Evolutionary conservation across 2,329 filamentous ascomycete genomes (phyloP).

Genomic region (Apiospora marii): DNA sequence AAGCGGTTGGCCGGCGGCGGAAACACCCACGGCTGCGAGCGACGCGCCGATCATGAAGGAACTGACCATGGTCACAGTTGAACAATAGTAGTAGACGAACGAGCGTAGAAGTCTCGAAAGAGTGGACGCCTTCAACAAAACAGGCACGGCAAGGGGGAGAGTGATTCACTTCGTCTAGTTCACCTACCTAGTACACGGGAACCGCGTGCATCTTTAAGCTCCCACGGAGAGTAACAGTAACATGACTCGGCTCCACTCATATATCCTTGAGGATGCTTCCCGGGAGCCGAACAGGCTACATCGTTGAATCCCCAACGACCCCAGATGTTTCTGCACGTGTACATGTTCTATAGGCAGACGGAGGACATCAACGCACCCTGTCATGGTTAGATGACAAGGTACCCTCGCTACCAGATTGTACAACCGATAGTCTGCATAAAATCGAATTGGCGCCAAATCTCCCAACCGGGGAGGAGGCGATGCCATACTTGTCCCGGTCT

Average conservation of each 20-base stretch:
- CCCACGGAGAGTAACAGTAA: not conserved
- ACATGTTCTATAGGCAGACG: not conserved
- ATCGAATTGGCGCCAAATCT: constrained; percentile 11
- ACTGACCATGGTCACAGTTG: constrained; percentile 29
- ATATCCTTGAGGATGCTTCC: not conserved
- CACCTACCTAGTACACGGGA: not conserved
- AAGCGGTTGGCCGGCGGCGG: constrained; percentile 34
- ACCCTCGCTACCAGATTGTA: constrained; percentile 13
- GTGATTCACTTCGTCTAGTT: not conserved
- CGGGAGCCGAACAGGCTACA: constrained; percentile 6
- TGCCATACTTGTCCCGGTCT: not conserved
- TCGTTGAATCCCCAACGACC: not conserved
- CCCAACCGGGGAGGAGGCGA: not conserved
- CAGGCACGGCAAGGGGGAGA: not conserved
- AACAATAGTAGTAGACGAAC: not conserved
- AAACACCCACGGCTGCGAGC: constrained; percentile 28
- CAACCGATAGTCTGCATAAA: not conserved
- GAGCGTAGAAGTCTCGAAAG: not conserved
- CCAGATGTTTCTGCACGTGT: constrained; percentile 21
- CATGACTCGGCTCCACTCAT: constrained; percentile 1
- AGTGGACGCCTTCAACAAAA: constrained; percentile 18
- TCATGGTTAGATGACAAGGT: not conserved
- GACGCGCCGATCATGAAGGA: constrained; percentile 26
- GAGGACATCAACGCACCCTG: not conserved
- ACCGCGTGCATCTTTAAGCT: constrained; percentile 11